These are phyloP conservation scores for Phtheirospermum japonicum DNA, from an alignment of 257 asterid genomes.

Conservation along the genomic window DNA sequence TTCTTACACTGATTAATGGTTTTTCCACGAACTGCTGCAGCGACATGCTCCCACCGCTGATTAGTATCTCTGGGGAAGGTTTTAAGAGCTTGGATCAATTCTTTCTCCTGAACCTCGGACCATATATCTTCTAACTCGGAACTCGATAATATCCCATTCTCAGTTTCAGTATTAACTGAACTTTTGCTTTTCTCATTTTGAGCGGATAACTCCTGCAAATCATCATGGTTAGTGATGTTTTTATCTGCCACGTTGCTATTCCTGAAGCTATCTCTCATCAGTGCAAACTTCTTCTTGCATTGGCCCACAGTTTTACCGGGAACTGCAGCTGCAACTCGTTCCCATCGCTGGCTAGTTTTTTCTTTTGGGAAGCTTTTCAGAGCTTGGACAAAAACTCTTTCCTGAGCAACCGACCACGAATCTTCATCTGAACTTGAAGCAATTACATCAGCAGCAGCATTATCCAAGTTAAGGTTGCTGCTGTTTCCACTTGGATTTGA, in stretches of 20 bases:
- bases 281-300: constrained; percentile 70
- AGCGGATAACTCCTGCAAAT: constrained; percentile 30
- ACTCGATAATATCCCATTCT: constrained; percentile 40
- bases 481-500: constrained; percentile 30
- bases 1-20: constrained; percentile 68
- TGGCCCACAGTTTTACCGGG: constrained; percentile 73
- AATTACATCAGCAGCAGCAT: constrained; percentile 30
- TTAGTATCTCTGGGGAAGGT: constrained; percentile 76
- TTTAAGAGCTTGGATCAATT: constrained; percentile 81
- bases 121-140: constrained; percentile 60
- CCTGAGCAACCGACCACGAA: constrained; percentile 76
- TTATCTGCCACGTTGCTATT: constrained; percentile 38
- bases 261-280: constrained; percentile 77
- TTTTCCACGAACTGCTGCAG: constrained; percentile 85
- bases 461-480: constrained; percentile 22
- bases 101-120: constrained; percentile 86
- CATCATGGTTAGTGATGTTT: constrained; percentile 30
- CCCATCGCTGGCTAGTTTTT: constrained; percentile 67
- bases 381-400: constrained; percentile 79
- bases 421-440: constrained; percentile 54
- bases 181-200: constrained; percentile 31
- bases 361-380: constrained; percentile 84
- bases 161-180: constrained; percentile 29
- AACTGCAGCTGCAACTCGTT: constrained; percentile 83
- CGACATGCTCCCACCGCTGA: constrained; percentile 90